These are phyloP conservation scores for Canna indica DNA, from an alignment of 176 grass and related monocot genomes.

Conservation along the genomic window DNA sequence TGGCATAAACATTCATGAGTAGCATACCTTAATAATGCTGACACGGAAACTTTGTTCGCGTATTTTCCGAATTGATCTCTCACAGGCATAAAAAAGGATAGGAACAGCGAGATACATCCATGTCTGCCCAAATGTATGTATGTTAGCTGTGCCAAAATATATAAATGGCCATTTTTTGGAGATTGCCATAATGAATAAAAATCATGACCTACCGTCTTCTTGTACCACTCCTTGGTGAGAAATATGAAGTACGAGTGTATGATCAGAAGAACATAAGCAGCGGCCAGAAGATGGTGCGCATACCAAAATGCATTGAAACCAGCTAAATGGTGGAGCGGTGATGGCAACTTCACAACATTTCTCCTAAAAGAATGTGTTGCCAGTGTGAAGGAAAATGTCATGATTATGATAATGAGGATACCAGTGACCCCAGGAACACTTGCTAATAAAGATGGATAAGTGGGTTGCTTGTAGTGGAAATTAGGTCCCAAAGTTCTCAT, in stretches of 20 bases:
- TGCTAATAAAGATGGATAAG: slow-evolving; percentile 46
- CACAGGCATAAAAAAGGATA: slow-evolving; percentile 78
- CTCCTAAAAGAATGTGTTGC: slow-evolving; percentile 82
- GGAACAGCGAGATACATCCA: slow-evolving; percentile 96
- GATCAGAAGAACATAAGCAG: slow-evolving; percentile 76
- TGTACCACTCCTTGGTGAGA: slow-evolving; percentile 85
- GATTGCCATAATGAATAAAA: slow-evolving; percentile 10
- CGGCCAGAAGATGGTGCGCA: slow-evolving; percentile 83
- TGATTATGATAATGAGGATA: slow-evolving; percentile 88
- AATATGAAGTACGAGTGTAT: slow-evolving; percentile 96
- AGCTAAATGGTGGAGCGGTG: slow-evolving; percentile 82
- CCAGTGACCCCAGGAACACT: slow-evolving; percentile 80
- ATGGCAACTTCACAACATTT: slow-evolving; percentile 86
- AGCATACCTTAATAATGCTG: slow-evolving; percentile 37
- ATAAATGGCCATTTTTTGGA: background rate
- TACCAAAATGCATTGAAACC: slow-evolving; percentile 99
- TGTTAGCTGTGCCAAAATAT: slow-evolving; percentile 21
- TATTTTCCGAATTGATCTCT: slow-evolving; percentile 88
- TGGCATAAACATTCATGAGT: background rate
- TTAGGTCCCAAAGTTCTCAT: slow-evolving; percentile 41
- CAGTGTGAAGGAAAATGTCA: slow-evolving; percentile 93
- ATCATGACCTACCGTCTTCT: slow-evolving; percentile 63
- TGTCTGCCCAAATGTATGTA: slow-evolving; percentile 46
- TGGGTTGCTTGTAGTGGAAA: slow-evolving; percentile 71
- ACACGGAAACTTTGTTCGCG: slow-evolving; percentile 67